Evolutionary conservation across 2,329 filamentous ascomycete species (phyloP).

Genomic region (Exserohilum rostratum): DNA sequence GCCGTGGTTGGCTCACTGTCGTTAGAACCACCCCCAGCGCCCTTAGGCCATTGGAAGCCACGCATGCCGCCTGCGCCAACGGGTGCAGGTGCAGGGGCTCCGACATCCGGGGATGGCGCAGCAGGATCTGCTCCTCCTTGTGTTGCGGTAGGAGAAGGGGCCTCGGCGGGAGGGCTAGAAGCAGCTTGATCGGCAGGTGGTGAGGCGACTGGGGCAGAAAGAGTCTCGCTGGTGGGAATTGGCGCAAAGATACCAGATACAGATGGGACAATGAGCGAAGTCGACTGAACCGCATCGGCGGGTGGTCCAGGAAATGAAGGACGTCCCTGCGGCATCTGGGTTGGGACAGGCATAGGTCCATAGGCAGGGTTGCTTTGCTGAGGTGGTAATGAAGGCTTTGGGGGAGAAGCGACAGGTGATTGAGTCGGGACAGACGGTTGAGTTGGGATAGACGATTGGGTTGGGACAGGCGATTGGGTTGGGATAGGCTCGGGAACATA

Average conservation of each 20-base stretch:
- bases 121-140: background rate
- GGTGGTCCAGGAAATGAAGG: slow-evolving; percentile 1
- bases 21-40: slow-evolving; percentile 4
- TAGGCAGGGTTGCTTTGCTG: slow-evolving; percentile 19
- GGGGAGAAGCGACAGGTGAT: slow-evolving; percentile 6
- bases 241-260: slow-evolving; percentile 11
- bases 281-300: slow-evolving; percentile 5
- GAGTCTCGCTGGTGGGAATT: slow-evolving; percentile 12
- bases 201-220: slow-evolving; percentile 6
- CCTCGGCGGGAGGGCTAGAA: slow-evolving; percentile 1
- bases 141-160: slow-evolving; percentile 3
- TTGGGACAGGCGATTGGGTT: slow-evolving; percentile 12
- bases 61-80: slow-evolving; percentile 20
- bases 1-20: slow-evolving; percentile 8
- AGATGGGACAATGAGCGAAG: slow-evolving; percentile 10
- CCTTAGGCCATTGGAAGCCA: slow-evolving; percentile 31
- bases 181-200: slow-evolving; percentile 3
- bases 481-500: slow-evolving; percentile 17
- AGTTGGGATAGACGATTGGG: slow-evolving; percentile 11
- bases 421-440: slow-evolving; percentile 10
- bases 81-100: slow-evolving; percentile 9
- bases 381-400: slow-evolving; percentile 16
- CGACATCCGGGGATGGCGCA: slow-evolving; percentile 14
- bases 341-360: slow-evolving; percentile 16
- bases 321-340: slow-evolving; percentile 8